Percentiles rank a stretch among this genome's conserved stretches.
Evolutionary conservation across 371 early-diverging fungal genomes (phyloP).

Genomic region (Rhizopus sp.): DNA sequence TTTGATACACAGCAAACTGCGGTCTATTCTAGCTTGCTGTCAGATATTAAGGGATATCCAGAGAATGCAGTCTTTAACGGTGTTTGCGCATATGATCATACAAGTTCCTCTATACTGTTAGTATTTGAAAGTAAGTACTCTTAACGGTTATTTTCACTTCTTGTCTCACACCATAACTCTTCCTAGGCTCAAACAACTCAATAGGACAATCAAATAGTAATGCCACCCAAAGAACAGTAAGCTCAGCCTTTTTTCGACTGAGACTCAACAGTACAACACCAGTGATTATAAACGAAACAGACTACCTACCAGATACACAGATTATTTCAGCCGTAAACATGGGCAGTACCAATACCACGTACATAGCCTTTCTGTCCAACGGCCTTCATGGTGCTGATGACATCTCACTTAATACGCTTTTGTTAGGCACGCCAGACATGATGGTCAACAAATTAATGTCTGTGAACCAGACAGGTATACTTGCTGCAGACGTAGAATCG

Average conservation of each 20-base stretch:
- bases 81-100: constrained; percentile 10
- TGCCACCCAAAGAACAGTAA: neutral
- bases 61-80: constrained; percentile 3
- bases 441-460: neutral
- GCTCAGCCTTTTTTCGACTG: neutral
- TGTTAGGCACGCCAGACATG: neutral
- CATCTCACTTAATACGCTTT: neutral
- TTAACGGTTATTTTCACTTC: too few species aligned
- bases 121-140: neutral
- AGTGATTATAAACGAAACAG: neutral
- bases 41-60: neutral
- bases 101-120: constrained; percentile 4
- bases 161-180: too few species aligned
- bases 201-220: neutral
- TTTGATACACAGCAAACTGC: constrained; percentile 6
- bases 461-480: neutral
- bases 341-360: neutral
- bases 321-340: constrained; percentile 1
- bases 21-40: neutral
- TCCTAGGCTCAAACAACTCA: too few species aligned
- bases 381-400: neutral
- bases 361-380: neutral
- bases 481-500: neutral
- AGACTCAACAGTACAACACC: neutral
- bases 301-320: neutral